Percentiles rank a stretch among this genome's conserved stretches.
These are phyloP conservation scores for Cladosporium austrohemisphaericum DNA, from an alignment of 2,329 filamentous ascomycete genomes.

Conservation along the genomic window DNA sequence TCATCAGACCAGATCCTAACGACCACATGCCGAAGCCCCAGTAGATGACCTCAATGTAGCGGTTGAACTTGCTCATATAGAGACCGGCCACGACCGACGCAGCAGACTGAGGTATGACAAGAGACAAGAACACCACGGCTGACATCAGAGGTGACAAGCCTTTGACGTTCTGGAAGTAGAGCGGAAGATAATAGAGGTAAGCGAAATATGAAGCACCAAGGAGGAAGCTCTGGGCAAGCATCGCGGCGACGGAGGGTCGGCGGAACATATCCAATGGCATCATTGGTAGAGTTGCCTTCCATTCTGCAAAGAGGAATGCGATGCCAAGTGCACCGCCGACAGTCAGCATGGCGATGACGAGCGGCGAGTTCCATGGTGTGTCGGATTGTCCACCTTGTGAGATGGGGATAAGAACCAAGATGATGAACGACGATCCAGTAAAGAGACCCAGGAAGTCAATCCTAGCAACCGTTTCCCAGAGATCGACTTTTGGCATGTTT, in stretches of 20 bases:
- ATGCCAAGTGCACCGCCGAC: constrained; percentile 47
- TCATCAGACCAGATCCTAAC: constrained; percentile 39
- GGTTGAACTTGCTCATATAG: constrained; percentile 46
- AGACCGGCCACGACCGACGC: constrained; percentile 36
- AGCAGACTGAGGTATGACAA: constrained; percentile 31
- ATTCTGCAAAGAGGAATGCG: constrained; percentile 54
- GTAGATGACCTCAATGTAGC: constrained; percentile 50
- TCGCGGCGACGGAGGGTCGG: constrained; percentile 50
- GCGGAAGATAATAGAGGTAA: constrained; percentile 72
- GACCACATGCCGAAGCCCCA: constrained; percentile 37
- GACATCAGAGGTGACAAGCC: constrained; percentile 64
- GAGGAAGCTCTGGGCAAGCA: constrained; percentile 58
- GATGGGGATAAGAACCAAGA: constrained; percentile 61
- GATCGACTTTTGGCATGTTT: constrained; percentile 46
- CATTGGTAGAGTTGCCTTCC: constrained; percentile 57
- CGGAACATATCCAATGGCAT: constrained; percentile 56
- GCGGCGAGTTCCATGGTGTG: constrained; percentile 51
- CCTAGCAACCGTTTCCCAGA: constrained; percentile 48
- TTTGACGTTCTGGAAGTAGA: constrained; percentile 79
- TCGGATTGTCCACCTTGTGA: constrained; percentile 51
- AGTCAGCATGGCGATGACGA: constrained; percentile 58
- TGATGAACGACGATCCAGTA: constrained; percentile 52
- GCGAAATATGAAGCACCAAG: constrained; percentile 62
- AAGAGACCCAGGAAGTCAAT: constrained; percentile 60
- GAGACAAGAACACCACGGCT: constrained; percentile 51